Base-by-base conservation (phyloP, 345 rosid species). In the Boechera divaricarpa region DNA sequence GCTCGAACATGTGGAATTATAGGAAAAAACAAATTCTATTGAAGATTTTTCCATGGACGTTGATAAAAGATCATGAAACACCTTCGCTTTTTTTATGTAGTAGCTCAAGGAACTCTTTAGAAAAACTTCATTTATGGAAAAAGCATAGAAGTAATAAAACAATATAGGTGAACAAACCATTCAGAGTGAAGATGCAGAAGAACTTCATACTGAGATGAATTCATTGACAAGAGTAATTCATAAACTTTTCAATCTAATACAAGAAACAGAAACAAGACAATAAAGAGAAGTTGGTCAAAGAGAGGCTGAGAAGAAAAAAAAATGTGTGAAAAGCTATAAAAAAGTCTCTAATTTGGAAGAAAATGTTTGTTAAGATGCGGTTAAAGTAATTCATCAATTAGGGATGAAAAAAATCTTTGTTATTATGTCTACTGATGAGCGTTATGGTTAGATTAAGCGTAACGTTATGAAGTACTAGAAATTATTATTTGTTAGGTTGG, bases 251-350 rank as follows among this genome's bases (percentile, higher is more conserved):
- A 16, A 59, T 1, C 44, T 60, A 38, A 60, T 36, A 60, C 65
- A 60, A 60, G 65, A 38, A 38, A 60, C 47, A 60, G 47, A 60
- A 38, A 16, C 64, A 59, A 59, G 29, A 35, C 15, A 58, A n/a
- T 13, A 58, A 55, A 55, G 35, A 58, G 63, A 58, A 29, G 28
- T 5, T 36, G 64, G 18, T 9, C 39, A 57, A 57, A 31, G 39
- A 57, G 21, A 57, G 9, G 5, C 15, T 15, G 41, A 59, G 13
- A 36, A 35, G 35, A 59, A 2, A 1, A 59, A 5, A 3, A 59
- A 58, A 58, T 1, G 1, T 58, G 2, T n/a, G 29, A 4, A 15
- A 59, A 59, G 45, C 8, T 33, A 49, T 48, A 49, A 49, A 66
- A 12, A 49, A 66, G 45, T 49, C 11, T 10, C 36, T 53, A 4